Base-by-base conservation (phyloP, 441 rosid species). In the Hura crepitans region DNA sequence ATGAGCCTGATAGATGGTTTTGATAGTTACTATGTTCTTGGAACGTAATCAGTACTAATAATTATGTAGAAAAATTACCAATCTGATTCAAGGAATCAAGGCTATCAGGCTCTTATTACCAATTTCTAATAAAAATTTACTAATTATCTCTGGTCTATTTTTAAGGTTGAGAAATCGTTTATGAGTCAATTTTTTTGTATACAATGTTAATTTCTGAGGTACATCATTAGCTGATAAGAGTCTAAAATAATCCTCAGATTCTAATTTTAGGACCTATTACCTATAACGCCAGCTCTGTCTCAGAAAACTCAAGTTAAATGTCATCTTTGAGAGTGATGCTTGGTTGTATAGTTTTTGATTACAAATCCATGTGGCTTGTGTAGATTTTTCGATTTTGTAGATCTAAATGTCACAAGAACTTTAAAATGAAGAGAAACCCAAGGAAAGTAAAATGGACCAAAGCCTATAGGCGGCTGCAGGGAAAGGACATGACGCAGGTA, bases 371-470 rank as follows among this genome's bases (percentile, higher is more conserved):
- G 30, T 55, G 27, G 59, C 33, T 50, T 72, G 43, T 78, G 78
- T 80, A 94, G 97, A 82, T 92, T 43, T 94, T 94, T 80, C 75
- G 94, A 42, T 94, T 94, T 80, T 92, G 97, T 81, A 83, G 96
- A 78, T 92, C 96, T 0, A 94, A 94, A 72, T 94, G 97, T 80
- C 97, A 94, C 81, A 92, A 92, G 78, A 94, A 94, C 78, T 94
- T 94, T 72, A 92, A 90, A 81, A 92, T 94, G 99, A 94, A 94
- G 89, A 92, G 97, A 72, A 94, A 92, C 78, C 99, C 97, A 2
- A 90, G 94, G 49, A 92, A 92, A 73, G 94, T 92, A 3, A 90
- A 90, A 78, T 94, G 97, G 97, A 90, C 97, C 58, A 94, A 94
- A 85, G 96, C 96, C 67, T 94, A 82, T 50, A 84, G 99, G 81